Conservation (phyloP, 225 moss, liverwort and hornwort genomes). For the Pseudisothecium myosuroides region DNA sequence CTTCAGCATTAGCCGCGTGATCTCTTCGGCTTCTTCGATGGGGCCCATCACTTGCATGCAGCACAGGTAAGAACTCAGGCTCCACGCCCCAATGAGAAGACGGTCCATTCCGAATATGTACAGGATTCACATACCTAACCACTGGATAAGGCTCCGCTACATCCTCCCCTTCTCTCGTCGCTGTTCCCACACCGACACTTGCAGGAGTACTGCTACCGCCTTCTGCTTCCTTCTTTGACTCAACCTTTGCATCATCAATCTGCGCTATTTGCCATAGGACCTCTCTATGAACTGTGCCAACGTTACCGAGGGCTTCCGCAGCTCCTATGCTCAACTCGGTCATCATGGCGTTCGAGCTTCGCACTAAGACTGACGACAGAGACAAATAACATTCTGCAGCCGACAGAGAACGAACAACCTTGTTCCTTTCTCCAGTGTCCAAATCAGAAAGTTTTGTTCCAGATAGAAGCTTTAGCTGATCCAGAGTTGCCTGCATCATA, state of each 20-base stretch:
- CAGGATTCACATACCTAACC: slow-evolving; percentile 83
- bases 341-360: slow-evolving; percentile 86
- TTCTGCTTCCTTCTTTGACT: slow-evolving; percentile 70
- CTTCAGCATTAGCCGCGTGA: slow-evolving; percentile 59
- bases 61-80: slow-evolving; percentile 73
- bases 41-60: slow-evolving; percentile 67
- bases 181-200: slow-evolving; percentile 54
- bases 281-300: slow-evolving; percentile 76
- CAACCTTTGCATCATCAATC: slow-evolving; percentile 80
- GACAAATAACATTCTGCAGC: slow-evolving; percentile 90
- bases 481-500: slow-evolving; percentile 38
- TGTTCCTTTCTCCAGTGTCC: slow-evolving; percentile 36
- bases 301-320: slow-evolving; percentile 54
- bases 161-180: slow-evolving; percentile 82
- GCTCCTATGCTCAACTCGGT: slow-evolving; percentile 67
- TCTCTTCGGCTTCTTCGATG: slow-evolving; percentile 83
- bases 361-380: slow-evolving; percentile 77
- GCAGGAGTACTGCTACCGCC: slow-evolving; percentile 41
- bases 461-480: slow-evolving; percentile 39
- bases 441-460: slow-evolving; percentile 69
- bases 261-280: slow-evolving; percentile 81
- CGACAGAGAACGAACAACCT: slow-evolving; percentile 68
- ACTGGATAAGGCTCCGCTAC: slow-evolving; percentile 69
- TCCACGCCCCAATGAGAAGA: slow-evolving; percentile 93
- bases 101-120: slow-evolving; percentile 69